Base-by-base conservation (phyloP, 2,329 filamentous ascomycete species). In the Clarireedia monteithiana region DNA sequence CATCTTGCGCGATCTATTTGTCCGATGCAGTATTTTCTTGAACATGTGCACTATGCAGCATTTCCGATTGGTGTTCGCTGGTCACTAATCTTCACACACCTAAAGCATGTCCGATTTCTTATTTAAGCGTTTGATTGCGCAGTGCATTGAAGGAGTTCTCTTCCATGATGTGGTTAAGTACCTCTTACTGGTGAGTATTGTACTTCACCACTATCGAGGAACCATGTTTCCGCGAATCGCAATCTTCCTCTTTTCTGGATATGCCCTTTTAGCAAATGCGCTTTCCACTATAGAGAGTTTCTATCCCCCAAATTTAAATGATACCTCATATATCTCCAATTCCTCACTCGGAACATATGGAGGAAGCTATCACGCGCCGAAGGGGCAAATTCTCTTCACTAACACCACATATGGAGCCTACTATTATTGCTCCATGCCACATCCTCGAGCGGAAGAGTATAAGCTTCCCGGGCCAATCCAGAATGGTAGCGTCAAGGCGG, bases 351-450 rank as follows among this genome's bases (percentile, higher is more conserved):
- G 69, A 14, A 69, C 69, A 0, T 70, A 72, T 59, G 71, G 71
- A 2, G 71, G 70, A 14, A 66, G 68, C 48, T 72, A 72, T 59
- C 59, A 60, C 10, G 69, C 70, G 5, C 60, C 64, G 1, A 64
- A 58, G 0, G 47, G 64, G 50, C 27, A 60, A 7, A 38, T 66
- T 24, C 12, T 24, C 12, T 58, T 59, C 17, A 36, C 58, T 1
- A 50, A 50, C 7, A 52, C 64, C 10, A 56, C 62, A 0, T 66
- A 68, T n/a, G 68, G 69, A n/a, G 59, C 56, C 26, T 73, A 73
- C 55, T 66, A 72, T 51, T 73, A 72, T 54, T 73, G 71, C 44
- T 66, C 66, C 14, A 73, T 73, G 71, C 71, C 71, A 10, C 71
- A 73, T 63, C 71, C 71, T 2, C 68, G 68, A 38, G 52, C 47